These are phyloP conservation scores for Voacanga thouarsii DNA, from an alignment of 257 asterid species.

Conservation along the genomic window DNA sequence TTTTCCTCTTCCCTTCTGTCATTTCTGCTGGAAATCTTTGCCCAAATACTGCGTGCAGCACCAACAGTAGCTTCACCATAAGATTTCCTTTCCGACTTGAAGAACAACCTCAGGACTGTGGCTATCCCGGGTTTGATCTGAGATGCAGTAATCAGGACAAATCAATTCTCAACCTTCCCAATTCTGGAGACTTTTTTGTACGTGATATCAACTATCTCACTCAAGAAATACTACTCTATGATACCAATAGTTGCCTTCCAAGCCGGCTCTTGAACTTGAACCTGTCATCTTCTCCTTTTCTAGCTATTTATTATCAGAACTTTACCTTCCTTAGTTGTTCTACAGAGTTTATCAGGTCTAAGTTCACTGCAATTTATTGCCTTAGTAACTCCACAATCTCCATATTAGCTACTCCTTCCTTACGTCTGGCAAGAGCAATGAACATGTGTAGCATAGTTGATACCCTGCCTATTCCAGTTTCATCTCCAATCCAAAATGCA, in stretches of 20 bases:
- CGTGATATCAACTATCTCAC: slow-evolving; percentile 44
- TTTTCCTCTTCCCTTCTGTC: slow-evolving; percentile 25
- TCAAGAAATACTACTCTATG: slow-evolving; percentile 55
- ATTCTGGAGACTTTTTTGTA: slow-evolving; percentile 50
- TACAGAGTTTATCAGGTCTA: slow-evolving; percentile 12
- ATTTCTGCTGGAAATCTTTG: slow-evolving; percentile 37
- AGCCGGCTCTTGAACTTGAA: slow-evolving; percentile 38
- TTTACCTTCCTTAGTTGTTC: slow-evolving; percentile 67
- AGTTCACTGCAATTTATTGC: slow-evolving; percentile 41
- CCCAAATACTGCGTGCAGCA: slow-evolving; percentile 21
- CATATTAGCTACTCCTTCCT: slow-evolving; percentile 43
- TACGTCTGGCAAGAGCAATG: slow-evolving; percentile 30
- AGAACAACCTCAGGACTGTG: slow-evolving; percentile 35
- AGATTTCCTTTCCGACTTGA: slow-evolving; percentile 47
- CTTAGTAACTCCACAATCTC: slow-evolving; percentile 55
- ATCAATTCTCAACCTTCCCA: slow-evolving; percentile 40
- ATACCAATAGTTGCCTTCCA: slow-evolving; percentile 58
- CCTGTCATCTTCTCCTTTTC: slow-evolving; percentile 54
- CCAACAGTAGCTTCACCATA: slow-evolving; percentile 16
- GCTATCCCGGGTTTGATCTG: slow-evolving; percentile 53
- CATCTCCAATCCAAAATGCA: slow-evolving; percentile 27
- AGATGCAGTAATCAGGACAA: slow-evolving; percentile 22
- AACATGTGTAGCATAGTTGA: slow-evolving; percentile 32
- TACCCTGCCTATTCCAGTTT: slow-evolving; percentile 40
- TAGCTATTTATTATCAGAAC: slow-evolving; percentile 23